These are phyloP conservation scores for Linum trigynum DNA, from an alignment of 345 rosid genomes.

Conservation along the genomic window DNA sequence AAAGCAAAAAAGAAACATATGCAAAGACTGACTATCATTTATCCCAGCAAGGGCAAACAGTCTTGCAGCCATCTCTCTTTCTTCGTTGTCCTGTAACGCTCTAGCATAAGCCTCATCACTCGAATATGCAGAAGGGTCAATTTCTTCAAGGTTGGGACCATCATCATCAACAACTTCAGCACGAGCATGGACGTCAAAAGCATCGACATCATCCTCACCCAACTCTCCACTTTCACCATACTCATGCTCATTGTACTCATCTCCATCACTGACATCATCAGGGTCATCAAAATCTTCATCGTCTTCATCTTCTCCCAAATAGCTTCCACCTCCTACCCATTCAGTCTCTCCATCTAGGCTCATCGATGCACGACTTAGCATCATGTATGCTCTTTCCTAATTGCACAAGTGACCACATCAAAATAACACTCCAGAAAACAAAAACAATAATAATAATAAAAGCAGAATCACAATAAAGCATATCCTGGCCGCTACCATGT, in stretches of 20 bases:
- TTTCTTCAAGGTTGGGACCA: conserved; percentile 26
- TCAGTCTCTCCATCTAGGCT: conserved; percentile 47
- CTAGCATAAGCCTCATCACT: conserved; percentile 91
- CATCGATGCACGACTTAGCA: conserved; percentile 43
- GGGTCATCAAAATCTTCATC: conserved; percentile 65
- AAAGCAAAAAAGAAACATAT: conserved; percentile 2
- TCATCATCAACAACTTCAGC: conserved; percentile 30
- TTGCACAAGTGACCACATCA: conserved; percentile 2
- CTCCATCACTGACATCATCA: conserved; percentile 28
- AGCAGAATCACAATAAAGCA: conserved; percentile 2
- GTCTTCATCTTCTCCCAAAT: conserved; percentile 10
- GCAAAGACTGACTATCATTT: conserved; percentile 38
- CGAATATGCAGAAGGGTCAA: conserved; percentile 41
- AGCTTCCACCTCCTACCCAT: conserved; percentile 64
- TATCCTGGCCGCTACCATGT: neutral
- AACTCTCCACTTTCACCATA: conserved; percentile 12
- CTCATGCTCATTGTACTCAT: conserved; percentile 27
- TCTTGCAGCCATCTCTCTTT: conserved; percentile 73
- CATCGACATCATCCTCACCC: conserved; percentile 41
- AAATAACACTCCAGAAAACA: conserved; percentile 3
- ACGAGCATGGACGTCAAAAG: conserved; percentile 44
- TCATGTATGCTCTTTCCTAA: conserved; percentile 87
- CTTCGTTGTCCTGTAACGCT: conserved; percentile 91
- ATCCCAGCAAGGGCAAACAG: conserved; percentile 68
- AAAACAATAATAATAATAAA: neutral